Evolutionary conservation across 2,329 filamentous ascomycete genomes (phyloP).

Genomic region (Thielaviopsis populi): DNA sequence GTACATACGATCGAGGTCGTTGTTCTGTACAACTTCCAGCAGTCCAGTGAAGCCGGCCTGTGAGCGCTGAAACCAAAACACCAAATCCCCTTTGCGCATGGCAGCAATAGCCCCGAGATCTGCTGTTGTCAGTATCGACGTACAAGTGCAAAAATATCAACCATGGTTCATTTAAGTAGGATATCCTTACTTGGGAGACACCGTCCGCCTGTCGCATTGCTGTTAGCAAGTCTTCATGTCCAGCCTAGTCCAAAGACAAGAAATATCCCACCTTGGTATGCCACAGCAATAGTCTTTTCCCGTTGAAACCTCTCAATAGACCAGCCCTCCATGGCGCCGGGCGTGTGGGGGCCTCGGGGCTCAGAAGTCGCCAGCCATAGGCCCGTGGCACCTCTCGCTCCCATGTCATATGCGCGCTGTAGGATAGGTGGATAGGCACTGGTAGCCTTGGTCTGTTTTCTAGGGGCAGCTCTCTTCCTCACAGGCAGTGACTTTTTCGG

Average conservation of each 20-base stretch:
- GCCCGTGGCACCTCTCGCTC: constrained; percentile 4
- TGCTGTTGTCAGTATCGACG: not conserved
- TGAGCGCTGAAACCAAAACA: constrained; percentile 14
- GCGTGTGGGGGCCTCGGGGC: constrained; percentile 1
- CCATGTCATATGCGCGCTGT: not conserved
- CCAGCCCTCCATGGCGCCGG: constrained; percentile 5
- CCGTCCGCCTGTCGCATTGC: not conserved
- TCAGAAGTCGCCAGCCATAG: constrained; percentile 12
- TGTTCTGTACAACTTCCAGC: constrained; percentile 1
- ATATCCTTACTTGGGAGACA: constrained; percentile 3
- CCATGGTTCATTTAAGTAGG: not conserved
- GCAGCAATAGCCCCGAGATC: constrained; percentile 12
- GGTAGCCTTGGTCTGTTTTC: not conserved
- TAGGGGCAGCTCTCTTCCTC: not conserved
- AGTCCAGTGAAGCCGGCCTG: constrained; percentile 9
- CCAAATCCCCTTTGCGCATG: constrained; percentile 12
- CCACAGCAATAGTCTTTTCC: not conserved
- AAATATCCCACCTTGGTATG: constrained; percentile 4
- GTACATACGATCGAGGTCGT: not conserved
- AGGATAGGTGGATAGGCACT: not conserved
- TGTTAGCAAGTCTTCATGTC: not conserved
- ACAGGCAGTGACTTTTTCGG: not conserved
- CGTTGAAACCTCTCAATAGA: constrained; percentile 9
- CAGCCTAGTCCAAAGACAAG: not conserved
- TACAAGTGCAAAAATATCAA: not conserved